A percentile compares a stretch with the other conserved stretches of the same genome.
Evolutionary conservation across 306 rosid species (phyloP).

Genomic region (Corylus americana): DNA sequence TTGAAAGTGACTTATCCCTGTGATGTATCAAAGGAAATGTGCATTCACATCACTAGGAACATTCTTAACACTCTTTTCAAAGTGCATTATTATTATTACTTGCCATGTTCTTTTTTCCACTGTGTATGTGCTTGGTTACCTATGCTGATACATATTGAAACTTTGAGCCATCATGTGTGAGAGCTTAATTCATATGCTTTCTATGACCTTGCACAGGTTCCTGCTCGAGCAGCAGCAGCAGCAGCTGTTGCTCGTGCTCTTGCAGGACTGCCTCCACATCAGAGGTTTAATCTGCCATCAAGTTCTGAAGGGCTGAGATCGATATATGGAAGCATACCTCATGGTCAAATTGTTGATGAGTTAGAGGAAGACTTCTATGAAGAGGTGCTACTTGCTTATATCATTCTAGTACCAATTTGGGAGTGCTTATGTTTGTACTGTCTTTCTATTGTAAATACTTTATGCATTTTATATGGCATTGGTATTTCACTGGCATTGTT

Average conservation of each 20-base stretch:
- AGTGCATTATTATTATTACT: background rate
- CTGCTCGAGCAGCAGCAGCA: conserved; percentile 92
- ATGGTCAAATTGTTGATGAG: conserved; percentile 66
- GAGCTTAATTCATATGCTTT: conserved; percentile 33
- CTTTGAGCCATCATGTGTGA: background rate
- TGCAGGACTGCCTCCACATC: conserved; percentile 96
- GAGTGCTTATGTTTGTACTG: conserved; percentile 35
- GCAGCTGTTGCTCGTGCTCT: conserved; percentile 98
- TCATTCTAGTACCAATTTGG: conserved; percentile 35
- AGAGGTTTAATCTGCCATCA: conserved; percentile 74
- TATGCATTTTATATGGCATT: conserved; percentile 4
- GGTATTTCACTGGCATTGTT: background rate
- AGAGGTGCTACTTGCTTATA: conserved; percentile 73
- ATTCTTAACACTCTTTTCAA: background rate
- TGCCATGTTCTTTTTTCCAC: background rate
- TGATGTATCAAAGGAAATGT: background rate
- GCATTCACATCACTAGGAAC: background rate
- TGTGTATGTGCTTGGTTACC: background rate
- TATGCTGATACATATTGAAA: background rate
- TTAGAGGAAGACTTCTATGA: conserved; percentile 86
- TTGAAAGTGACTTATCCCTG: background rate
- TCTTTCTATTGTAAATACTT: background rate
- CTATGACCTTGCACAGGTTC: conserved; percentile 65
- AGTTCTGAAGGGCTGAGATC: conserved; percentile 91
- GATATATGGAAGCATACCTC: conserved; percentile 75